phyloP scores from a whole-genome alignment of 768 basidiomycete species.

The Russula brevipes region DNA sequence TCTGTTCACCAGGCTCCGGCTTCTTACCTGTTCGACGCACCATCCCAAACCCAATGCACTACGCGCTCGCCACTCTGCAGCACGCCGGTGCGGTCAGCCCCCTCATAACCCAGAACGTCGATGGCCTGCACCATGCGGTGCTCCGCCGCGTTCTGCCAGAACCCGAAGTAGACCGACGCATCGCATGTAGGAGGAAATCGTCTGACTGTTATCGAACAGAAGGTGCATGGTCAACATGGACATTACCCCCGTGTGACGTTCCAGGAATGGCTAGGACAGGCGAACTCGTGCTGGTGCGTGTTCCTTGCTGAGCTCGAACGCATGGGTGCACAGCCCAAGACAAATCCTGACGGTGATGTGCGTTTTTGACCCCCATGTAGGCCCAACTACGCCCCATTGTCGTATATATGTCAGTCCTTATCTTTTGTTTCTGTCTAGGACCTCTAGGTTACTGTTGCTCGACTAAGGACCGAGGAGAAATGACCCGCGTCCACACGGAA shows the following conservation, averaged over 20 bases:
- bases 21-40: constrained; percentile 83
- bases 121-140: constrained; percentile 87
- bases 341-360: constrained; percentile 93
- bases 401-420: no score
- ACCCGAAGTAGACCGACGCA: constrained; percentile 36
- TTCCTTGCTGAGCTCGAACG: constrained; percentile 60
- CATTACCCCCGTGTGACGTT: constrained; percentile 70
- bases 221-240: constrained; percentile 70
- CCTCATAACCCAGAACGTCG: constrained; percentile 90
- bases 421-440: no score
- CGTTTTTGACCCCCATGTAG: constrained; percentile 28
- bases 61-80: constrained; percentile 77
- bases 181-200: constrained; percentile 32
- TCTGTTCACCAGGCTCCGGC: constrained; percentile 51
- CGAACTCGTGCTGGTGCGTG: constrained; percentile 76
- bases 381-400: neutral
- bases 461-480: no score
- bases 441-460: no score
- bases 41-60: constrained; percentile 85
- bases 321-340: constrained; percentile 57
- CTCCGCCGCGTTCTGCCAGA: constrained; percentile 42
- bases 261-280: constrained; percentile 63
- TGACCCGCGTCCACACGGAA: no score
- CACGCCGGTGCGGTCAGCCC: constrained; percentile 53
- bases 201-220: constrained; percentile 37